Percentiles rank a stretch among this genome's conserved stretches.
Conservation (phyloP, 805 yeast genomes). For the Saccharomycopsis sp. region DNA sequence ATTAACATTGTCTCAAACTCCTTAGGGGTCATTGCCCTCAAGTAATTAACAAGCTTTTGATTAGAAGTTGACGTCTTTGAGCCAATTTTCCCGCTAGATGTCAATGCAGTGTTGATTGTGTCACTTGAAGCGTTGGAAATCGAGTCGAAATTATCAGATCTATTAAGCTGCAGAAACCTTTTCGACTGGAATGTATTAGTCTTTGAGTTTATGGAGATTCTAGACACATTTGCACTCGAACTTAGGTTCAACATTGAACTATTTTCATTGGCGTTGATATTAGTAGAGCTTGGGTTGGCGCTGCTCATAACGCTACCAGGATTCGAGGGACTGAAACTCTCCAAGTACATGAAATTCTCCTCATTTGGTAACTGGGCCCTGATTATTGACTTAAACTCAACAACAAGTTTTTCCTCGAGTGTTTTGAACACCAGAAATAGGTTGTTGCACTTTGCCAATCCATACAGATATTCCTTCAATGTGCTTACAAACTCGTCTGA, state of each 20-base stretch:
- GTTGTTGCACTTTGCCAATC: slow-evolving; percentile 56
- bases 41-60: slow-evolving; percentile 35
- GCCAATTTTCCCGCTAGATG: slow-evolving; percentile 9
- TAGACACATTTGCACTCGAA: background rate
- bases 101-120: slow-evolving; percentile 11
- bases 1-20: slow-evolving; percentile 72
- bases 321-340: background rate
- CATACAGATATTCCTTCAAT: slow-evolving; percentile 44
- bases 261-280: background rate
- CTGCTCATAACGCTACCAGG: slow-evolving; percentile 1
- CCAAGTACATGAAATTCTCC: slow-evolving; percentile 2
- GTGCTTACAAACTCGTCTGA: slow-evolving; percentile 33
- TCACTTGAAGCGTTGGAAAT: slow-evolving; percentile 13
- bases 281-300: background rate
- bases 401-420: slow-evolving; percentile 62
- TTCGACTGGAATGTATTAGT: slow-evolving; percentile 6
- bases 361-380: slow-evolving; percentile 51
- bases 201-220: slow-evolving; percentile 4
- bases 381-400: slow-evolving; percentile 68
- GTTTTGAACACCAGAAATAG: slow-evolving; percentile 51
- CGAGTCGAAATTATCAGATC: slow-evolving; percentile 6
- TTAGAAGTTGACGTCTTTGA: slow-evolving; percentile 2
- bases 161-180: background rate
- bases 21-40: slow-evolving; percentile 60
- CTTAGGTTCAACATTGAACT: background rate